Evolutionary conservation across 2,329 filamentous ascomycete species (phyloP).

Genomic region (Trichothecium roseum): DNA sequence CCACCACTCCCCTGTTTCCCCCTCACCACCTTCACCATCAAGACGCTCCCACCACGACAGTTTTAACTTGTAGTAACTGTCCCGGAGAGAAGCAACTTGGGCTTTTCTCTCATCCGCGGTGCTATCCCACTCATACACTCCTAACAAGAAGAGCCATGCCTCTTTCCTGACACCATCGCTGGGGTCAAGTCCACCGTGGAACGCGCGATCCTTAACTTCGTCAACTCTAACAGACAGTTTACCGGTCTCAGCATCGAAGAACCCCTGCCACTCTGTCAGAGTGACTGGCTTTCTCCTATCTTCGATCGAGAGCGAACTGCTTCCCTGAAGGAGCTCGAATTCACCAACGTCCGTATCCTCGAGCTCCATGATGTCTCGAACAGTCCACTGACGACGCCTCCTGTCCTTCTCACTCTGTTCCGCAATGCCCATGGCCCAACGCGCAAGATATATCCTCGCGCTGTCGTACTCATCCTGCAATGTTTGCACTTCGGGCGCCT

Average conservation of each 20-base stretch:
- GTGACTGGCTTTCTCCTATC: slow-evolving; percentile 71
- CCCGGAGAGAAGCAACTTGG: slow-evolving; percentile 72
- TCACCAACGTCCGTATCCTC: slow-evolving; percentile 93
- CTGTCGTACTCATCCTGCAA: slow-evolving; percentile 96
- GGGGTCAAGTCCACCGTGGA: slow-evolving; percentile 81
- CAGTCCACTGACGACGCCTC: slow-evolving; percentile 84
- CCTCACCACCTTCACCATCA: slow-evolving; percentile 67
- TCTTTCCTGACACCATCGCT: slow-evolving; percentile 92
- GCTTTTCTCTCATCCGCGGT: slow-evolving; percentile 75
- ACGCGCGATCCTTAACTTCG: slow-evolving; percentile 94
- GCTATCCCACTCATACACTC: slow-evolving; percentile 89
- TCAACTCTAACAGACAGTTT: slow-evolving; percentile 70
- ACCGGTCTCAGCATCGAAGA: slow-evolving; percentile 70
- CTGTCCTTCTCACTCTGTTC: slow-evolving; percentile 89
- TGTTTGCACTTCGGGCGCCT: slow-evolving; percentile 89
- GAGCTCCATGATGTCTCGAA: slow-evolving; percentile 81
- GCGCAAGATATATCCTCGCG: slow-evolving; percentile 82
- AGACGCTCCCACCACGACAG: slow-evolving; percentile 94
- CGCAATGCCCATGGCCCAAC: slow-evolving; percentile 98
- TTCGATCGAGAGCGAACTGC: slow-evolving; percentile 60
- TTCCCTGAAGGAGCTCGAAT: slow-evolving; percentile 85
- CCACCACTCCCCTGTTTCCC: slow-evolving; percentile 90
- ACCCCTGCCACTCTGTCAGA: slow-evolving; percentile 79
- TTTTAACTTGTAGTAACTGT: slow-evolving; percentile 91
- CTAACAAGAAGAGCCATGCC: slow-evolving; percentile 89